Evolutionary conservation across 2,329 filamentous ascomycete species (phyloP), one percentile per base, ranked within the genome.

Genomic region (Ophiosphaerella narmari): DNA sequence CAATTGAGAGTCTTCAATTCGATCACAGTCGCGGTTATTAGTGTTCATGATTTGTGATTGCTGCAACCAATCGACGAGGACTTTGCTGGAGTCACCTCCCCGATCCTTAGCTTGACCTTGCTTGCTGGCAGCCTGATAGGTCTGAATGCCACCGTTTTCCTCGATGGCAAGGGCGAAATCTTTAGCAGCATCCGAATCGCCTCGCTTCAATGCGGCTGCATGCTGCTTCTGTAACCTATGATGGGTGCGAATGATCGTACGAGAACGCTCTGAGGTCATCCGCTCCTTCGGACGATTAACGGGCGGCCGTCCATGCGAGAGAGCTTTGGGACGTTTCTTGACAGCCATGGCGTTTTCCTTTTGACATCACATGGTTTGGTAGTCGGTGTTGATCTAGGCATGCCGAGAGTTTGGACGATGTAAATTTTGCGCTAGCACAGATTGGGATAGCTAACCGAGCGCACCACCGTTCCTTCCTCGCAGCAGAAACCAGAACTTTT

Each of bases 91-190:
- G 66, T 87, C 85, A n/a, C 85, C 85, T 31, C 85, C 85, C 9
- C 85, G 79, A 34, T 82, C 78, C 29, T 75, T 74, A 4, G 82
- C 82, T 64, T 87, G 85, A 0, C 85, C 85, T 42, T 81, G 78
- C 53, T 82, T 84, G 71, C 83, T 86, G 39, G 85, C 85, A 39
- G 79, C 75, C 66, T 87, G 85, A 57, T 87, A 87, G 21, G 74
- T 76, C 56, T 82, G 74, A 44, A 87, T 68, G 0, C 85, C 85
- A 7, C 85, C 85, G 43, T 81, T 77, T n/a, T 75, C 72, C 18
- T 79, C 73, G 48, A 87, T 83, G 45, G 81, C 73, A 14, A 67
- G 65, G 47, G 79, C 72, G 12, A 86, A 67, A 13, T 73, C 65
- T 29, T 67, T 61, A 18, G 78, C 77, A 26, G 72, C 64, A 14